phyloP scores from a whole-genome alignment of 768 basidiomycete genomes.

The Tulasnella sp. region DNA sequence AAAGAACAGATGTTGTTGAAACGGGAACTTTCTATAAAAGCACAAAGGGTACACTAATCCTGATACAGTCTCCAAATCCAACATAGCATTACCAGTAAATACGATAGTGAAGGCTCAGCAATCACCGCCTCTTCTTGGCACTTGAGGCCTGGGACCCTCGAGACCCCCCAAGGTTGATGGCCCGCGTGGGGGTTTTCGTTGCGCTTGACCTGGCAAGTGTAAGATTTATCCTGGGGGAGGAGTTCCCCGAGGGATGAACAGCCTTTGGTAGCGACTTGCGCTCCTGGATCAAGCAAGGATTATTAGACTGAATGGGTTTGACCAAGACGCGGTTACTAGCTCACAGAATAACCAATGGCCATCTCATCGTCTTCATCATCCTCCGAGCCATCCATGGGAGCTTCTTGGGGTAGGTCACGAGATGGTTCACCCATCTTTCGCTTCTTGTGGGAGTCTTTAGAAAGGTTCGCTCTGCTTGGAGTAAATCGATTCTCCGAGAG shows the following conservation, averaged over 20 bases:
- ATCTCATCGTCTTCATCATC: background rate
- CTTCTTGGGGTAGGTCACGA: background rate
- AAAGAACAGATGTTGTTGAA: background rate
- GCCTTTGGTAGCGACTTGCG: background rate
- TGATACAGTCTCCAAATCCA: background rate
- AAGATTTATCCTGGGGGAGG: no score
- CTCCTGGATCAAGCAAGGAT: background rate
- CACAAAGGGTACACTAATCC: background rate
- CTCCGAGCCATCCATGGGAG: background rate
- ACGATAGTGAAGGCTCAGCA: background rate
- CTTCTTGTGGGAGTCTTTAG: background rate
- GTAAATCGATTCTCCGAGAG: background rate
- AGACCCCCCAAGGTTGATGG: background rate
- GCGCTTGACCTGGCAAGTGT: background rate
- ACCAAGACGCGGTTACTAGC: background rate
- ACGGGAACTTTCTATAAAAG: background rate
- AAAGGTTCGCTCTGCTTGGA: background rate
- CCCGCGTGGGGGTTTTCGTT: background rate
- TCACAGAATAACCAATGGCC: constrained; percentile 9
- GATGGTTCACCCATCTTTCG: background rate
- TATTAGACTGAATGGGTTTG: background rate
- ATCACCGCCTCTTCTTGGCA: background rate
- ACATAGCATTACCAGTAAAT: background rate
- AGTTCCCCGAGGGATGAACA: background rate
- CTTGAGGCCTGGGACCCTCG: background rate